Evolutionary conservation across 108 stramenopile species (phyloP).

Genomic region (Skeletonema grethae): DNA sequence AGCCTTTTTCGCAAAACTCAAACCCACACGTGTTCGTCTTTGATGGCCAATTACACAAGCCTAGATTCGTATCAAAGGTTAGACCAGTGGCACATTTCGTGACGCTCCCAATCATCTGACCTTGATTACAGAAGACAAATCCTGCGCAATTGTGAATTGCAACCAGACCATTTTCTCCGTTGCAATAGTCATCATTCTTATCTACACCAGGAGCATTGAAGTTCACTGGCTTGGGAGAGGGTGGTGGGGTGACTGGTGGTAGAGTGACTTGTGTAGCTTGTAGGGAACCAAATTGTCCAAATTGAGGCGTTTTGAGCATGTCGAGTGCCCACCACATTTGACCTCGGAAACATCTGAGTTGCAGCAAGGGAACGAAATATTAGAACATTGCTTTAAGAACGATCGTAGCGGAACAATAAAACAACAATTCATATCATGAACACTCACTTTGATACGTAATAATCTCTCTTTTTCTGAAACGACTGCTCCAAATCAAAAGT

Average conservation of each 20-base stretch:
- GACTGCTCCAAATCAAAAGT: slow-evolving; percentile 41
- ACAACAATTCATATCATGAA: neutral
- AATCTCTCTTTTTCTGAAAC: slow-evolving; percentile 31
- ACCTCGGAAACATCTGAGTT: slow-evolving; percentile 41
- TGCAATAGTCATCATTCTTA: neutral
- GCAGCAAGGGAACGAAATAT: neutral
- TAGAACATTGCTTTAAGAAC: neutral
- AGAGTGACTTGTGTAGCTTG: neutral
- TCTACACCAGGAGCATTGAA: neutral
- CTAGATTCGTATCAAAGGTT: slow-evolving; percentile 37
- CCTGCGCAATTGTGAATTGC: slow-evolving; percentile 36
- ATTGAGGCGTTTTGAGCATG: slow-evolving; percentile 43
- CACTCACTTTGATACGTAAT: slow-evolving; percentile 40
- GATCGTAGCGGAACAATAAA: neutral
- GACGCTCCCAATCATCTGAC: slow-evolving; percentile 27
- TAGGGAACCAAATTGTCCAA: neutral
- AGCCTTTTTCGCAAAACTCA: slow-evolving; percentile 39
- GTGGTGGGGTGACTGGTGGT: neutral
- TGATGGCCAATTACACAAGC: slow-evolving; percentile 47
- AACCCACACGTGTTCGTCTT: slow-evolving; percentile 43
- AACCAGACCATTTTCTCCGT: slow-evolving; percentile 18
- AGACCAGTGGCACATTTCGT: slow-evolving; percentile 29
- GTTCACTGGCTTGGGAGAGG: neutral
- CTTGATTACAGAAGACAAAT: slow-evolving; percentile 37
- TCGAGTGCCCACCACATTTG: slow-evolving; percentile 55